Evolutionary conservation across 768 basidiomycete species (phyloP).

Genomic region (Phylloporus rhodoxanthus): DNA sequence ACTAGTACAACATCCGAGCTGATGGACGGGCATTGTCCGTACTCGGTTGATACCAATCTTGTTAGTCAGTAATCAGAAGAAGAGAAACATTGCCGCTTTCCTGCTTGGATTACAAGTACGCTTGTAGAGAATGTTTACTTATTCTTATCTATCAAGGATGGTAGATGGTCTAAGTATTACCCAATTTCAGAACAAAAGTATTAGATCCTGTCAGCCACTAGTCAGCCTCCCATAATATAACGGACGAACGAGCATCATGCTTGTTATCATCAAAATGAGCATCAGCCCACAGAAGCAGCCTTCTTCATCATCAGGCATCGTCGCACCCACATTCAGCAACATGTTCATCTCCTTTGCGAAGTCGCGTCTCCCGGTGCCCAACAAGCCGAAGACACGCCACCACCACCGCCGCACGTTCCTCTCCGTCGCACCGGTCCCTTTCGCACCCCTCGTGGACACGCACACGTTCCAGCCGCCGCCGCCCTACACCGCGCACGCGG

Average conservation of each 20-base stretch:
- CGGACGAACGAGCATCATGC: not conserved
- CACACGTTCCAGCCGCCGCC: conserved; percentile 25
- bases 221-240: not conserved
- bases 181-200: not conserved
- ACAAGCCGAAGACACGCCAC: conserved; percentile 12
- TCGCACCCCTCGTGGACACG: conserved; percentile 25
- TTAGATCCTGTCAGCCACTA: not conserved
- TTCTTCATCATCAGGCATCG: not conserved
- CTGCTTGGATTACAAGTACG: too few relatives aligned
- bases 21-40: too few relatives aligned
- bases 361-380: conserved; percentile 21
- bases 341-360: conserved; percentile 17
- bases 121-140: too few relatives aligned
- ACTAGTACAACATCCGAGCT: too few relatives aligned
- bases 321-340: conserved; percentile 10
- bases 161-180: not conserved
- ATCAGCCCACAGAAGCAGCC: not conserved
- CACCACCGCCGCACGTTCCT: conserved; percentile 11
- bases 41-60: too few relatives aligned
- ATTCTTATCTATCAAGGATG: too few relatives aligned
- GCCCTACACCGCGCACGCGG: conserved; percentile 12
- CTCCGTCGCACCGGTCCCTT: conserved; percentile 17
- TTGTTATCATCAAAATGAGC: not conserved
- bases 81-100: too few relatives aligned
- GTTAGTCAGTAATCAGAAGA: too few relatives aligned